These are phyloP conservation scores for Nakaseomyces sp. DNA, from an alignment of 1,139 yeast genomes.

Conservation along the genomic window DNA sequence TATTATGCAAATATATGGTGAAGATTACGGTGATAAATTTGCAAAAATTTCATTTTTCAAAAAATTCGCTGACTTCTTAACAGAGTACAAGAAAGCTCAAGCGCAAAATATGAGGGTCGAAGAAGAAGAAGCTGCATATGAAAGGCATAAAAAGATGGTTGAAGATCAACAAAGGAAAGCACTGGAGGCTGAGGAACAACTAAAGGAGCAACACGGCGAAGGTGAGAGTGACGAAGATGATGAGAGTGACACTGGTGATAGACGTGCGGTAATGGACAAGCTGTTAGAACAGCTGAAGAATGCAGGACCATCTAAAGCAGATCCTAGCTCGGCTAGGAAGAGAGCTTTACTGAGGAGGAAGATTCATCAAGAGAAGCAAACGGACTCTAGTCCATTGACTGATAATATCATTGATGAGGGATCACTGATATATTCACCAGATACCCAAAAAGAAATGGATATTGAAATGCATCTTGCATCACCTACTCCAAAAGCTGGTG, in stretches of 20 bases:
- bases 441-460: constrained; percentile 5
- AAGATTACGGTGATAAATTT: constrained; percentile 62
- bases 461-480: constrained; percentile 10
- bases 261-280: constrained; percentile 60
- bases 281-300: constrained; percentile 64
- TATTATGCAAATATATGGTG: constrained; percentile 68
- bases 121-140: constrained; percentile 61
- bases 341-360: constrained; percentile 70
- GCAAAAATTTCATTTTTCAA: constrained; percentile 58
- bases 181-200: constrained; percentile 14
- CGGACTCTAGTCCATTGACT: constrained; percentile 9
- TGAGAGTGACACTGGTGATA: constrained; percentile 32
- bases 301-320: constrained; percentile 63
- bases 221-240: constrained; percentile 26
- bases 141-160: constrained; percentile 51
- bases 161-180: constrained; percentile 37
- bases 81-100: constrained; percentile 59
- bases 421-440: constrained; percentile 24
- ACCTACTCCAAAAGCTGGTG: constrained; percentile 11
- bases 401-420: constrained; percentile 25
- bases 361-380: constrained; percentile 33
- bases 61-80: constrained; percentile 56
- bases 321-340: constrained; percentile 71
- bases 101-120: constrained; percentile 56
- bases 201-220: constrained; percentile 10